Evolutionary conservation across 495 filamentous ascomycete genomes (phyloP), one percentile per base, ranked within the genome.

Genomic region (Antarctomyces pellizariae): DNA sequence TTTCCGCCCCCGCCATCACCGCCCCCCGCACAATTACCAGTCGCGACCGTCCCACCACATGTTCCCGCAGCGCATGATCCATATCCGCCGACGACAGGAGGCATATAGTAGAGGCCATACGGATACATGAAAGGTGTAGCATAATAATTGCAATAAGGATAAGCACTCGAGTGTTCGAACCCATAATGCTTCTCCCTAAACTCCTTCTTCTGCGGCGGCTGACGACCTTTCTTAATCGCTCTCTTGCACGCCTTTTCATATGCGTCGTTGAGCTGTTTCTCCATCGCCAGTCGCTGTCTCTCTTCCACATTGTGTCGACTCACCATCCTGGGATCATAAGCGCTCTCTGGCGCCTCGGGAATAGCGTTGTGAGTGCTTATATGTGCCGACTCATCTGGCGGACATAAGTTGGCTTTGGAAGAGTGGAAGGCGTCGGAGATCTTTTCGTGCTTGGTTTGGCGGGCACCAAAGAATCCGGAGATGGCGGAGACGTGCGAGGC

Each of bases 331-430:
- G n/a, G n/a, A n/a, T n/a, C n/a, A n/a, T n/a, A n/a, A 7, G 51
- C 22, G 9, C 37, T 42, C 5, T 47, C 44, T 1, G 38, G 13
- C 3, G 45, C 33, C 7, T 41, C 20, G 2, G 30, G 25, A 1
- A 64, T 52, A 3, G 63, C 53, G 44, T 65, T 75, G 54, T 84
- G 76, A 0, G 71, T 53, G 4, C 64, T 71, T 45, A 84, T 74
- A 45, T 84, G 76, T 1, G 69, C 64, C 36, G 63, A 67, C 27
- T 58, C 64, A 31, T 59, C 36, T 2, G 59, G 59, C 3, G 65
- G 57, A 33, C 53, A 58, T 24, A 57, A 39, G 23, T 63, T 38
- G 11, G 67, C 57, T 1, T 50, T 53, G 33, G 62, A 59, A 6
- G 44, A 37, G 35, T 64, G 52, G 38, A 70, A 61, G 33, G 56